Base-by-base conservation (phyloP, 2,329 filamentous ascomycete genomes). In the Stagonosporopsis vannaccii region DNA sequence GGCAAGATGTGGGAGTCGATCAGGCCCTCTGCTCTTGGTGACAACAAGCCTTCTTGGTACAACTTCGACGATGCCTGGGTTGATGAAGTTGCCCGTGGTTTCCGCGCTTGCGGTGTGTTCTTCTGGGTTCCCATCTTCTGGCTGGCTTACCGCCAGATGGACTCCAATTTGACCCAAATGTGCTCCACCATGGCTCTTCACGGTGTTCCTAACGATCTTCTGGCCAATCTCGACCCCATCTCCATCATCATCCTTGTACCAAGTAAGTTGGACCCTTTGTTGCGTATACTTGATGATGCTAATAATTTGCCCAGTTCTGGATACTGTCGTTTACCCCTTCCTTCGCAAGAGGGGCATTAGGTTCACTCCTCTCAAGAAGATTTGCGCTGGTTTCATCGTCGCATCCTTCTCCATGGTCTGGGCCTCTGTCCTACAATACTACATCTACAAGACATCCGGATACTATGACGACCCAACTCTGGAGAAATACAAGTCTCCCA, bases 51-150 rank as follows among this genome's bases (percentile, higher is more conserved):
- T 0, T 48, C 61, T 0, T 92, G 89, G 89, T 91, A 91, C 87
- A 90, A 85, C 0, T 92, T 91, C 65, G 89, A 92, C 59, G 90
- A 92, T 63, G 85, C 86, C 58, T 93, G 89, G 89, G 90, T 92
- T n/a, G 89, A 92, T 52, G 89, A 93, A 71, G 86, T 92, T 44
- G 82, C 82, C 48, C 87, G 90, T 75, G 90, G 89, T 59, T 72
- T 68, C 52, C 61, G 44, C 22, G 75, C 74, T 33, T 78, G 75
- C 67, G 61, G 63, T 45, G 72, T 78, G 13, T 76, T 78, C 63
- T 65, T 87, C 59, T 91, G 88, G 80, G 84, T 87, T 53, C 88
- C 89, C 36, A 59, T 73, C 33, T 89, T 85, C 78, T 90, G 86
- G 85, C 80, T 90, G 23, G 84, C 85, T 60, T 90, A 90, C 75